Evolutionary conservation across 2,329 filamentous ascomycete genomes (phyloP), one percentile per base, ranked within the genome.

Genomic region (Talaromyces albobiverticillius): DNA sequence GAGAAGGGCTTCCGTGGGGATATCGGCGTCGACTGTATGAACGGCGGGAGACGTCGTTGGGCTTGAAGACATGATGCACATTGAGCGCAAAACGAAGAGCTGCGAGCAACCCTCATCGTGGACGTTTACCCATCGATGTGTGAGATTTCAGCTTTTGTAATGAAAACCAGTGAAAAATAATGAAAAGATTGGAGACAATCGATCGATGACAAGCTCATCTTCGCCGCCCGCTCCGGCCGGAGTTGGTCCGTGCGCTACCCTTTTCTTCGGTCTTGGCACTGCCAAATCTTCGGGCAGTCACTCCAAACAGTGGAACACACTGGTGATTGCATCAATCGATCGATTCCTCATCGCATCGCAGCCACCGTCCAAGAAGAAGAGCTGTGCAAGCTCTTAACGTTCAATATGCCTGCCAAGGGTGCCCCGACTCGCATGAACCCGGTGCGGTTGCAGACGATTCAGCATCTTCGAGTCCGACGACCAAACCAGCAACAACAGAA

Each of bases 401-500:
- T 25, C 46, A 67, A 48, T 42, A 77, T 77, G 75, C 69, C 73
- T 61, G 65, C 71, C 43, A 75, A 76, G 61, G 72, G 69, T 54
- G 64, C 68, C 38, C 66, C 72, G n/a, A 77, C 74, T 56, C 70
- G 70, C 52, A 64, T 76, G 50, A 75, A 72, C 61, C 72, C 74
- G 26, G 67, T 77, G 57, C 73, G 73, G 57, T 66, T 78, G 45
- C 75, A 78, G 64, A 74, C 74, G 55, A 73, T 77, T 57, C 64
- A 69, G 52, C 69, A 85, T 65, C 79, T 89, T 55, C 82, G 83
- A 63, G 79, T 89, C 47, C 80, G 82, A 60, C 78, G 81, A 61
- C 85, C 86, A 47, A 84, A 87, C 63, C 77, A 81, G 53, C 73
- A 81, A 59, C 79, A 84, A 63, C 71, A 74, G 58, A 87, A 87